Percentiles rank a stretch among this genome's conserved stretches.
Conservation (phyloP, 306 rosid genomes). For the Prunus fruticosa region DNA sequence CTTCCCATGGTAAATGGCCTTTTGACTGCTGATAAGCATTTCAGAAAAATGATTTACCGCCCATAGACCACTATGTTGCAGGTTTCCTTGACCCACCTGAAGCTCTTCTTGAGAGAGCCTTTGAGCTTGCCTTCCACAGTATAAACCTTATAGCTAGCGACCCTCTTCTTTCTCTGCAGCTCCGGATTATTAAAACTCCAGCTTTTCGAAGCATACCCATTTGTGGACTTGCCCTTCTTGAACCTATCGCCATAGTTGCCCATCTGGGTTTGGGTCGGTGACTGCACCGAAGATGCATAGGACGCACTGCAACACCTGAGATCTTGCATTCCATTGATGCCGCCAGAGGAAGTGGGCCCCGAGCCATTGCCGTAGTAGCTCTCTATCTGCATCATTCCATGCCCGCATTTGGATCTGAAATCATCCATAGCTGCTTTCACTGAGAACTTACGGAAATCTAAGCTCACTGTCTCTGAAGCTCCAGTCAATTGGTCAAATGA, state of each 20-base stretch:
- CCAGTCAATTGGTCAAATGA: no score
- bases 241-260: conserved; percentile 43
- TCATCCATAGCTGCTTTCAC: conserved; percentile 13
- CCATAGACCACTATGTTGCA: background rate
- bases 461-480: background rate
- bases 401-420: conserved; percentile 61
- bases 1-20: no score
- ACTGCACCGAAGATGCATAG: conserved; percentile 63
- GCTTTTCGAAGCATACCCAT: conserved; percentile 49
- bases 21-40: no score
- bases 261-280: conserved; percentile 38
- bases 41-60: no score
- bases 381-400: conserved; percentile 67
- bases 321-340: conserved; percentile 59
- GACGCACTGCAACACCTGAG: conserved; percentile 81
- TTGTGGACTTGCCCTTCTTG: conserved; percentile 79
- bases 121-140: conserved; percentile 82
- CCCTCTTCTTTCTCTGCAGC: conserved; percentile 85
- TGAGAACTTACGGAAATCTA: background rate
- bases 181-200: conserved; percentile 84
- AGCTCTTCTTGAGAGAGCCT: conserved; percentile 72
- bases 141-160: conserved; percentile 87
- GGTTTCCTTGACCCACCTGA: conserved; percentile 78
- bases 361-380: conserved; percentile 30
- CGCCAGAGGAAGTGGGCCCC: conserved; percentile 23